These are phyloP conservation scores for Meyerozyma athensensis DNA, from an alignment of 1,139 yeast species.

Conservation along the genomic window DNA sequence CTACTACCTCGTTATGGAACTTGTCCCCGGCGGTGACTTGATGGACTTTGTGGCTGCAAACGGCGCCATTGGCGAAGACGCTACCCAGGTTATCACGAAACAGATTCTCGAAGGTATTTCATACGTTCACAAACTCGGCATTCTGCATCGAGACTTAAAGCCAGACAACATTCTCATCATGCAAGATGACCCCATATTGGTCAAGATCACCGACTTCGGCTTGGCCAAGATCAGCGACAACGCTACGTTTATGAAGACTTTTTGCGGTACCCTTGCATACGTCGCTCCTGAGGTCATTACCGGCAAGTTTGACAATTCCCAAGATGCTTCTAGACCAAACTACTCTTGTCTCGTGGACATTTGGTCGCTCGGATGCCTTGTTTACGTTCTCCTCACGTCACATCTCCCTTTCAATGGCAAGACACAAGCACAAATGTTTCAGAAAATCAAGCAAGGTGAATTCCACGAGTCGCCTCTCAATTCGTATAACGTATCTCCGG, in stretches of 20 bases:
- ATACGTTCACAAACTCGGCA: slow-evolving; percentile 84
- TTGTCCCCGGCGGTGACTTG: slow-evolving; percentile 93
- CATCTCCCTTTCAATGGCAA: slow-evolving; percentile 92
- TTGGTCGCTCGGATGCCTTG: slow-evolving; percentile 87
- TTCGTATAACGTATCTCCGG: slow-evolving; percentile 58
- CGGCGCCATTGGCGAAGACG: slow-evolving; percentile 88
- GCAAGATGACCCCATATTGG: slow-evolving; percentile 83
- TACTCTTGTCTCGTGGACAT: slow-evolving; percentile 89
- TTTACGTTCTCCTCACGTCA: slow-evolving; percentile 84
- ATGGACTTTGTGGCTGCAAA: slow-evolving; percentile 94
- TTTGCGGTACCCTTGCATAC: slow-evolving; percentile 87
- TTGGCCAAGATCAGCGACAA: slow-evolving; percentile 77
- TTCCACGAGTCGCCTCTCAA: slow-evolving; percentile 77
- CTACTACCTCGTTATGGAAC: slow-evolving; percentile 90
- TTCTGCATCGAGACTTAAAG: slow-evolving; percentile 89
- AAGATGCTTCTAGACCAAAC: slow-evolving; percentile 28
- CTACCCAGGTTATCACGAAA: slow-evolving; percentile 76
- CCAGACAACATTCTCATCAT: slow-evolving; percentile 90
- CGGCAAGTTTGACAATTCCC: slow-evolving; percentile 51
- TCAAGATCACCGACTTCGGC: slow-evolving; percentile 92
- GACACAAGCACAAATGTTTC: slow-evolving; percentile 80
- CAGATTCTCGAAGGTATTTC: slow-evolving; percentile 82
- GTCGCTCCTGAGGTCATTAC: slow-evolving; percentile 93
- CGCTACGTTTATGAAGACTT: slow-evolving; percentile 77
- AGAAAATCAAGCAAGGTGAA: slow-evolving; percentile 69